These are phyloP conservation scores for Ambrosiella cleistominuta DNA, from an alignment of 2,329 filamentous ascomycete species.

Conservation along the genomic window DNA sequence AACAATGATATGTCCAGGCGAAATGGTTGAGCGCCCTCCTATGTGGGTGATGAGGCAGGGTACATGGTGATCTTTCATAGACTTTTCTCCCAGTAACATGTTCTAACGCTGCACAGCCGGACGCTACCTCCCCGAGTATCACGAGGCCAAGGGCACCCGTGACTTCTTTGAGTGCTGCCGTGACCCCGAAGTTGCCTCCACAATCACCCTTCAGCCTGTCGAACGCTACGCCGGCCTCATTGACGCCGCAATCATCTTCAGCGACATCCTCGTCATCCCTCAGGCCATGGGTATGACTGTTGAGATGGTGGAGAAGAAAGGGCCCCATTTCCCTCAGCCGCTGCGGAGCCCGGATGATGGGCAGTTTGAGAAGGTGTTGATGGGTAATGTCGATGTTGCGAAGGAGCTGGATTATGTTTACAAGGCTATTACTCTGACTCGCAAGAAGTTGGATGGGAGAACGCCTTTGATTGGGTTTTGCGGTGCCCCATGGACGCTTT, in stretches of 20 bases:
- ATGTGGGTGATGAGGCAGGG: conserved; percentile 99
- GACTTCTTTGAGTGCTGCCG: conserved; percentile 99
- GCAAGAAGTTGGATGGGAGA: conserved; percentile 69
- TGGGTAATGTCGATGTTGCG: conserved; percentile 64
- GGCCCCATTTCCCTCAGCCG: conserved; percentile 81
- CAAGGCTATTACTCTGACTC: conserved; percentile 79
- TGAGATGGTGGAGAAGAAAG: conserved; percentile 95
- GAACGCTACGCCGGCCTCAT: conserved; percentile 80
- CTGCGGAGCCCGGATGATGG: conserved; percentile 61
- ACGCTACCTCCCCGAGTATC: conserved; percentile 93
- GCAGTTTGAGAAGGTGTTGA: conserved; percentile 65
- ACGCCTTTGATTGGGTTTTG: conserved; percentile 95
- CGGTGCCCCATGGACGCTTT: conserved; percentile 86
- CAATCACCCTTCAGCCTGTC: conserved; percentile 83
- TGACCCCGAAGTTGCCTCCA: conserved; percentile 78
- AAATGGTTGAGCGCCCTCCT: conserved; percentile 80
- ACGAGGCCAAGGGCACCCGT: conserved; percentile 72
- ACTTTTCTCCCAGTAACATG: not conserved
- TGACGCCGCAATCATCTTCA: conserved; percentile 97
- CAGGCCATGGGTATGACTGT: conserved; percentile 98
- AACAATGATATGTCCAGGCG: conserved; percentile 33
- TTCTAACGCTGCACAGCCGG: conserved; percentile 42
- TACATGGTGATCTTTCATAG: conserved; percentile 23
- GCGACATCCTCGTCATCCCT: conserved; percentile 91
- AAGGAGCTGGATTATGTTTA: conserved; percentile 86